Percentiles rank a stretch among this genome's conserved stretches.
These are phyloP conservation scores for Gentiana dahurica DNA, from an alignment of 257 asterid genomes.

Conservation along the genomic window DNA sequence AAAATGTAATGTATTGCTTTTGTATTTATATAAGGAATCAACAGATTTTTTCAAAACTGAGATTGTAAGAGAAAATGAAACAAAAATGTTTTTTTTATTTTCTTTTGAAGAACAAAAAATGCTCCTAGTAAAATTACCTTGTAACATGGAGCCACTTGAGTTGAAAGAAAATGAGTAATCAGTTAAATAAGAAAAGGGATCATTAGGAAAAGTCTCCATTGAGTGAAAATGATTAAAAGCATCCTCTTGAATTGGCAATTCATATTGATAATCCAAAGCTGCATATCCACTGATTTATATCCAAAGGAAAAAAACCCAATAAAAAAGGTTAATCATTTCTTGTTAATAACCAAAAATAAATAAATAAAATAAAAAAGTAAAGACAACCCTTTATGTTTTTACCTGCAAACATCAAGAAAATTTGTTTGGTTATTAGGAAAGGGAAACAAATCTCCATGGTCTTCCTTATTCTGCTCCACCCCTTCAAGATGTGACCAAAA, in stretches of 20 bases:
- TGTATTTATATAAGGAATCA: neutral
- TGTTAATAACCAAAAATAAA: neutral
- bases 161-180: slow-evolving; percentile 4
- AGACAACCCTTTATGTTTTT: neutral
- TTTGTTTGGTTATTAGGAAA: slow-evolving; percentile 20
- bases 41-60: slow-evolving; percentile 3
- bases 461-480: slow-evolving; percentile 17
- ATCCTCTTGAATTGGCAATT: slow-evolving; percentile 17
- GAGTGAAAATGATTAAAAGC: slow-evolving; percentile 17
- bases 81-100: too few species aligned
- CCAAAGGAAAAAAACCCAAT: neutral
- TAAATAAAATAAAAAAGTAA: too few species aligned
- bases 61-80: too few species aligned
- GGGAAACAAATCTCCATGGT: slow-evolving; percentile 24
- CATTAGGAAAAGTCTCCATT: slow-evolving; percentile 4
- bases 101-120: too few species aligned
- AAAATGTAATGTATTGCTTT: too few species aligned
- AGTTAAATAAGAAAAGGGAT: slow-evolving; percentile 18
- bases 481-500: slow-evolving; percentile 34
- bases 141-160: slow-evolving; percentile 12
- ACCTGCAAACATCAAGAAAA: slow-evolving; percentile 41
- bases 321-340: neutral
- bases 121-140: slow-evolving; percentile 20
- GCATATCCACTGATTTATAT: slow-evolving; percentile 16
- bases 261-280: slow-evolving; percentile 12